These are phyloP conservation scores for Solanum piurae DNA, from an alignment of 257 asterid species.

Conservation along the genomic window DNA sequence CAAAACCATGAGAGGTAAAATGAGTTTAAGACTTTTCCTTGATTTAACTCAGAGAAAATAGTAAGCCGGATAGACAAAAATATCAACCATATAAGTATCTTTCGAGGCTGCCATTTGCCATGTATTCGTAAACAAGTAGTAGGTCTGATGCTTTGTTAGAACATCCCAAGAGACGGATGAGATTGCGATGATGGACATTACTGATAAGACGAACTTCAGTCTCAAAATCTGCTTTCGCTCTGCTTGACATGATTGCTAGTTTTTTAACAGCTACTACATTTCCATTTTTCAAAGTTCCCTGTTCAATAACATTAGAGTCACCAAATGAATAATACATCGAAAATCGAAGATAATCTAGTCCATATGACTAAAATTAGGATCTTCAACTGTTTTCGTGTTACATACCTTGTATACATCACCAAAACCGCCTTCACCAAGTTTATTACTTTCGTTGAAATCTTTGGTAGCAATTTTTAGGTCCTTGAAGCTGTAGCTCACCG, in stretches of 20 bases:
- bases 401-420: constrained; percentile 74
- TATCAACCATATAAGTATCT: constrained; percentile 48
- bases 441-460: constrained; percentile 52
- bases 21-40: background rate
- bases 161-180: constrained; percentile 69
- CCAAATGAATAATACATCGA: background rate
- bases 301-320: background rate
- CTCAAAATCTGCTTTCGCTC: constrained; percentile 65
- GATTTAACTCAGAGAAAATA: background rate
- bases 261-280: constrained; percentile 64
- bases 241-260: constrained; percentile 31
- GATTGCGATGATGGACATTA: constrained; percentile 88
- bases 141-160: constrained; percentile 57
- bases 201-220: constrained; percentile 74
- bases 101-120: constrained; percentile 80
- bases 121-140: constrained; percentile 61
- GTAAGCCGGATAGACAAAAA: background rate
- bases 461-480: constrained; percentile 57
- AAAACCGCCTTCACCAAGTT: constrained; percentile 78
- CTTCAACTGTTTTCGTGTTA: background rate
- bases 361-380: background rate
- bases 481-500: constrained; percentile 42
- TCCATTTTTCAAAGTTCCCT: constrained; percentile 76
- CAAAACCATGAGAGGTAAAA: background rate
- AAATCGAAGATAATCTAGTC: background rate